Conservation (phyloP, 192 early-diverging fungal species). For the Umbelopsis ramanniana region DNA sequence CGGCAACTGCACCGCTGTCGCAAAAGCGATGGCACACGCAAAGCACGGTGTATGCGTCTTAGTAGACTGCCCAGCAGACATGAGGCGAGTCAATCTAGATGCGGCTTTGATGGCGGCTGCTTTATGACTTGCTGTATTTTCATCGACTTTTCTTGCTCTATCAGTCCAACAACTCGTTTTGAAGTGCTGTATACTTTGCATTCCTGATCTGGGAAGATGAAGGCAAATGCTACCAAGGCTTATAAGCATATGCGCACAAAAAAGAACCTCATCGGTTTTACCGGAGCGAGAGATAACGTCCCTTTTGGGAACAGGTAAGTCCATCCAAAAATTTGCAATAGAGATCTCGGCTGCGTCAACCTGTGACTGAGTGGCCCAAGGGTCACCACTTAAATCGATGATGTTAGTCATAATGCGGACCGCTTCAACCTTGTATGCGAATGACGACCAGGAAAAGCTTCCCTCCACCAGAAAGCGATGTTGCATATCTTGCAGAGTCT, state of each 20-base stretch:
- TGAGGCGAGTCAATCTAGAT: not conserved
- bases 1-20: not conserved
- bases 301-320: not conserved
- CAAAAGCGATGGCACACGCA: not conserved
- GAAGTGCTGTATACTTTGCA: conserved; percentile 1
- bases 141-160: not conserved
- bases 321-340: not conserved
- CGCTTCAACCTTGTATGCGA: conserved; percentile 7
- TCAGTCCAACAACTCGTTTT: not conserved
- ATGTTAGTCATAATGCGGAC: not conserved
- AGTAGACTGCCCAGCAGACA: not conserved
- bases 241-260: conserved; percentile 8
- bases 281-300: not conserved
- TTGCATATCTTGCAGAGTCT: conserved; percentile 3
- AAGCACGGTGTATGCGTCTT: not conserved
- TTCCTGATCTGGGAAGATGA: not conserved
- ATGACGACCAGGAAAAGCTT: conserved; percentile 4
- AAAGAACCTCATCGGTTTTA: conserved; percentile 1
- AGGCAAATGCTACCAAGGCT: conserved; percentile 1
- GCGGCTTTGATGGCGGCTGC: conserved; percentile 7
- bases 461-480: not conserved
- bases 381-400: not conserved
- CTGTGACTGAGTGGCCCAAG: not conserved
- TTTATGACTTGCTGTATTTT: conserved; percentile 7
- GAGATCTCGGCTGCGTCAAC: not conserved